Evolutionary conservation across 2,329 filamentous ascomycete species (phyloP).

Genomic region (Setomelanomma holmii): DNA sequence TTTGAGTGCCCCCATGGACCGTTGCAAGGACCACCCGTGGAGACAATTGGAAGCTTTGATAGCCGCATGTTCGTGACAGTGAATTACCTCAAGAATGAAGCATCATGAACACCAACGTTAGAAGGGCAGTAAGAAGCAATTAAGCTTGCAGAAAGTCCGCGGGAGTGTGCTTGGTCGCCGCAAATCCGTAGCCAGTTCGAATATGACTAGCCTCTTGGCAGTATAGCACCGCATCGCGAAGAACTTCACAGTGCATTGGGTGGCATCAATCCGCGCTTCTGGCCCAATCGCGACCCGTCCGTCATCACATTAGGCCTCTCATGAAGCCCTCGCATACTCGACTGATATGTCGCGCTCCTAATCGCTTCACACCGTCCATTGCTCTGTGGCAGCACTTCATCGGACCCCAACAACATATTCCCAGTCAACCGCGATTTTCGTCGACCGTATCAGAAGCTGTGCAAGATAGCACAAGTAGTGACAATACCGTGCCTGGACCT

Average conservation of each 20-base stretch:
- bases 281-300: background rate
- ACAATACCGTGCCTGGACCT: background rate
- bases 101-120: background rate
- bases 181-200: conserved; percentile 6
- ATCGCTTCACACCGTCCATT: conserved; percentile 40
- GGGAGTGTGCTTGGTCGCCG: conserved; percentile 18
- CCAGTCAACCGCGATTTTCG: conserved; percentile 22
- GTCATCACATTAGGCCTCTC: conserved; percentile 15
- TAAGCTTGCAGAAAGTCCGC: conserved; percentile 16
- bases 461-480: background rate
- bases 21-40: too few relatives aligned
- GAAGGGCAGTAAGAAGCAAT: conserved; percentile 4
- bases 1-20: background rate
- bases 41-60: too few relatives aligned
- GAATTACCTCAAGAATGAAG: too few relatives aligned
- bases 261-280: background rate
- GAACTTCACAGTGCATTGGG: background rate
- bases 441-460: conserved; percentile 21
- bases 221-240: conserved; percentile 1
- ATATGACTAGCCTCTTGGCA: conserved; percentile 28
- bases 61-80: background rate
- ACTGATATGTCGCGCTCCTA: conserved; percentile 41
- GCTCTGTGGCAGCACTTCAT: conserved; percentile 46
- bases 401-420: conserved; percentile 15
- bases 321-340: conserved; percentile 35